Evolutionary conservation across 495 filamentous ascomycete species (phyloP), one percentile per base, ranked within the genome.

Genomic region (Letharia columbiana): DNA sequence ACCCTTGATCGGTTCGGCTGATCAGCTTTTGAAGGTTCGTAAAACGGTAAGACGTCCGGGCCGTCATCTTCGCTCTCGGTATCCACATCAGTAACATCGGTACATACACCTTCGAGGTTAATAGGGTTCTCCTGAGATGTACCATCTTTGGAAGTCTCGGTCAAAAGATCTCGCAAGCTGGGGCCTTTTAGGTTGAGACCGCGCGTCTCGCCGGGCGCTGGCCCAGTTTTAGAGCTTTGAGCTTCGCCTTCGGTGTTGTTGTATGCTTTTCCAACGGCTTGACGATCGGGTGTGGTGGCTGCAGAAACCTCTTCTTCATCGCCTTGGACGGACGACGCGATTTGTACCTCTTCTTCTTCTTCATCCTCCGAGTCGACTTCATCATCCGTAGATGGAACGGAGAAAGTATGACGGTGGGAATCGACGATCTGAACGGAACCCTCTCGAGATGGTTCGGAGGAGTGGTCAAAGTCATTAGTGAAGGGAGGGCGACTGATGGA

Each of bases 381-480:
- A 58, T 68, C 68, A 37, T 70, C 71, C n/a, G 67, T 57, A 17
- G 71, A 71, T 35, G 65, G 67, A 20, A 73, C 62, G 28, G 69
- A 71, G 44, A 63, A 73, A 40, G 67, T 66, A 7, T 63, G 64
- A 57, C 49, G 50, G 31, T 67, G 61, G 28, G 59, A 65, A 15
- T 69, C 62, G 28, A 69, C 5, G 15, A 71, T 60, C 35, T 73
- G 61, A 18, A 71, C 62, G 11, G 69, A 71, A 11, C 56, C 64
- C 13, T 66, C 69, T 35, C 67, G 66, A 40, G 71, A 73, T 40
- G 44, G 50, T n/a, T 73, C 67, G 3, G 64, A 68, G 23, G 40
- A 60, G 4, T 69, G 67, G 13, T 67, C 74, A 18, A 78, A 66
- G 33, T 80, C 78, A 62, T 71, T 65, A 12, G 82, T 80, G 8